Base-by-base conservation (phyloP, 352 stramenopile genomes). In the Phytophthora tentaculata region DNA sequence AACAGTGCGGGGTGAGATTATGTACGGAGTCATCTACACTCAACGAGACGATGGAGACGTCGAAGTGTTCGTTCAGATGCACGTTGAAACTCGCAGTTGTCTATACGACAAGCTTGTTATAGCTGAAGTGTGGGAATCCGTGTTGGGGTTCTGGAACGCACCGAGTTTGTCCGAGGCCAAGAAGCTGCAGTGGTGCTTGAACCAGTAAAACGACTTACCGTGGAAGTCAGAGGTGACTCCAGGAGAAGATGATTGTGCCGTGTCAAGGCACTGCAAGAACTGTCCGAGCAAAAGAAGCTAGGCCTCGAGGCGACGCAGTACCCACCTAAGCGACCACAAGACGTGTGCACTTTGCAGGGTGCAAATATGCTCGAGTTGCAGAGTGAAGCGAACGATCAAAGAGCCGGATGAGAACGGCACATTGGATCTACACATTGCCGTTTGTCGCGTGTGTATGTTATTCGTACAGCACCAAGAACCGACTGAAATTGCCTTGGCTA, bases 11-110 rank as follows among this genome's bases (percentile, higher is more conserved):
- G 35, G 35, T n/a, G n/a, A 43, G 35, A 3, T 43, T 13, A 43
- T 43, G 35, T 43, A 43, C 35, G 35, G 35, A 3, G 35, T 43
- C 35, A 43, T 43, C 51, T 66, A 59, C 49, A 56, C 39, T n/a
- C 47, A 66, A 22, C 59, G 19, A 24, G 48, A 35, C 3, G 37
- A 66, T 22, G 59, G 59, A 9, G 48, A 26, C 5, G 48, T 66
- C 35, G 59, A 66, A 17, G 48, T 66, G 35, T 66, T 53, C 19
- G 43, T 66, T 4, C 48, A 59, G 19, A 52, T 60, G 35, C 51
- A 60, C 49, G 14, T 59, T 19, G 59, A 66, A 20, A 45, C 47
- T 5, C 37, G 50, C 23, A 20, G 48, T 24, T 24, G 9, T 13
- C 26, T 66, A 5, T 14, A 53, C 16, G 59, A 59, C 41, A 66